Evolutionary conservation across 257 asterid species (phyloP).

Genomic region (Vinca minor): DNA sequence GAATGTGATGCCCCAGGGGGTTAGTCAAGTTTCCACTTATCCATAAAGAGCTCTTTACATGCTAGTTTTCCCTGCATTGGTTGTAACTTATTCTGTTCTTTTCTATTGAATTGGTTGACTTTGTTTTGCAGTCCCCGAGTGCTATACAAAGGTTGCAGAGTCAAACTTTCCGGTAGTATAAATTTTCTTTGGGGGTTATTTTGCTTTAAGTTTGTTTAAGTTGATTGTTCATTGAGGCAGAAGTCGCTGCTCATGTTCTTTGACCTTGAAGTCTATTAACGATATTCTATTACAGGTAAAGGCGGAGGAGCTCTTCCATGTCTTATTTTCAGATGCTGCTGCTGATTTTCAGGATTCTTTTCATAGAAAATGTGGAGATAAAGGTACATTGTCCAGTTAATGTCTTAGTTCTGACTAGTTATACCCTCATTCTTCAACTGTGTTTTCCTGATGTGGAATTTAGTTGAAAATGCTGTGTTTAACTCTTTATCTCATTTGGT

Average conservation of each 20-base stretch:
- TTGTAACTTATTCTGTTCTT: background rate
- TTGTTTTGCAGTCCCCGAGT: slow-evolving; percentile 65
- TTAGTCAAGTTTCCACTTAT: slow-evolving; percentile 26
- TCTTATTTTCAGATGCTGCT: slow-evolving; percentile 69
- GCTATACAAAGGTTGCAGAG: slow-evolving; percentile 67
- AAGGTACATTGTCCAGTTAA: slow-evolving; percentile 48
- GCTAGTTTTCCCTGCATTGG: background rate
- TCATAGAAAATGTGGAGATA: slow-evolving; percentile 90
- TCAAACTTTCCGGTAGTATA: slow-evolving; percentile 68
- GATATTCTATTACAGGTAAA: slow-evolving; percentile 39
- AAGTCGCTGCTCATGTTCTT: background rate
- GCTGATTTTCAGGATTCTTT: slow-evolving; percentile 55
- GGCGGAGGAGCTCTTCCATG: slow-evolving; percentile 63
- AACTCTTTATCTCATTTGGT: background rate
- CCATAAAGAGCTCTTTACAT: background rate
- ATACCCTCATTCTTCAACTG: background rate
- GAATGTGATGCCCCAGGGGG: slow-evolving; percentile 81
- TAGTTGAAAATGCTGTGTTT: background rate
- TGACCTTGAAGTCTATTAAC: background rate
- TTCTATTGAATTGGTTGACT: slow-evolving; percentile 3
- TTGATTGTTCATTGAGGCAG: background rate
- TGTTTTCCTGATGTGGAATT: background rate
- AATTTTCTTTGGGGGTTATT: slow-evolving; percentile 5
- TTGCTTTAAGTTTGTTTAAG: slow-evolving; percentile 2
- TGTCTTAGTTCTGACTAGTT: slow-evolving; percentile 15